These are phyloP conservation scores for Rhypophila decipiens DNA, from an alignment of 495 filamentous ascomycete genomes.

Conservation along the genomic window DNA sequence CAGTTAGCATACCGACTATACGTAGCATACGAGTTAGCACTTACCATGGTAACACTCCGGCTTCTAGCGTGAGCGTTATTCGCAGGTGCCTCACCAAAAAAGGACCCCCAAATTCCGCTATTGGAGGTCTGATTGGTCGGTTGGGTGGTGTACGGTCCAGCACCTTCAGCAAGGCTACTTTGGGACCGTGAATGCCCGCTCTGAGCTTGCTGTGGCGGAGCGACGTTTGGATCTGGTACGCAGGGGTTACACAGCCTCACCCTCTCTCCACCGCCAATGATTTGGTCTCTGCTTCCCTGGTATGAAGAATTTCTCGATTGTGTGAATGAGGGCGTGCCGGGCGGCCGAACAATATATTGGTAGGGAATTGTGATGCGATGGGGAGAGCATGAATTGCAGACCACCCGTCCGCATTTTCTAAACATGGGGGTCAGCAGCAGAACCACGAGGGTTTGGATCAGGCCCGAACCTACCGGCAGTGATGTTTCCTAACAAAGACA, in stretches of 20 bases:
- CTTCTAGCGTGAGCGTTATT: conserved; percentile 27
- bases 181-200: conserved; percentile 23
- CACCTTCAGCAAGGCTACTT: conserved; percentile 15
- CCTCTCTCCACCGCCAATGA: conserved; percentile 70
- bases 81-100: conserved; percentile 14
- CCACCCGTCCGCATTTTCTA: conserved; percentile 92
- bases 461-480: conserved; percentile 58
- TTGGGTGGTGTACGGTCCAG: background rate
- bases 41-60: conserved; percentile 41
- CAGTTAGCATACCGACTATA: conserved; percentile 18
- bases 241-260: conserved; percentile 93
- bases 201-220: conserved; percentile 44
- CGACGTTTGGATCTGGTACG: conserved; percentile 82
- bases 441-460: too few species aligned
- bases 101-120: conserved; percentile 14
- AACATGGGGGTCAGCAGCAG: background rate
- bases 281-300: conserved; percentile 19
- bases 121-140: background rate
- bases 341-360: conserved; percentile 86
- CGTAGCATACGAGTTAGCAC: conserved; percentile 8
- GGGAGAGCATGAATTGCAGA: conserved; percentile 86
- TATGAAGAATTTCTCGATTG: conserved; percentile 35
- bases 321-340: conserved; percentile 38
- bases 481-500: conserved; percentile 86
- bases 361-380: conserved; percentile 92